Conservation (phyloP, 192 early-diverging fungal genomes). For the Backusella westeae region DNA sequence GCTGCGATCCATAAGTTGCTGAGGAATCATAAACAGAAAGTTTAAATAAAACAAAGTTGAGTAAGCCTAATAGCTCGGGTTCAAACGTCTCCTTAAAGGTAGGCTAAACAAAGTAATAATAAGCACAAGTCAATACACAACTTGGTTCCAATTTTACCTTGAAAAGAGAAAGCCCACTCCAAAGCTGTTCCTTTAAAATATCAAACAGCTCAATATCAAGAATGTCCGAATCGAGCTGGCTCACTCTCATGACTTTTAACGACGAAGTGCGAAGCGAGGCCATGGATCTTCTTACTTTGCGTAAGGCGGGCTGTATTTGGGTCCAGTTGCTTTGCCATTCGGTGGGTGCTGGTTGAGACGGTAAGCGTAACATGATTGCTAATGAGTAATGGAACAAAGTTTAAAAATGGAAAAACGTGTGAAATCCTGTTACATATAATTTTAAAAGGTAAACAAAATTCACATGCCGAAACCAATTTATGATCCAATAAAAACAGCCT, state of each 20-base stretch:
- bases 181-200: constrained; percentile 77
- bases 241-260: constrained; percentile 68
- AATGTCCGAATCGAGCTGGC: constrained; percentile 82
- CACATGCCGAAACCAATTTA: neutral
- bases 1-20: constrained; percentile 77
- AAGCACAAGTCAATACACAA: neutral
- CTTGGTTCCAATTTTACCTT: constrained; percentile 36
- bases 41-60: constrained; percentile 70
- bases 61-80: constrained; percentile 65
- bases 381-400: constrained; percentile 4
- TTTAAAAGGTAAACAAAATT: neutral
- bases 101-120: constrained; percentile 33
- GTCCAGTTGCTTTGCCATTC: constrained; percentile 53
- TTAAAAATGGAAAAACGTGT: constrained; percentile 5
- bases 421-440: neutral
- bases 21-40: constrained; percentile 72
- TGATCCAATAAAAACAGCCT: too few relatives aligned
- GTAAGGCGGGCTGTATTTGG: constrained; percentile 46
- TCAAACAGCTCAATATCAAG: constrained; percentile 75
- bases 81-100: constrained; percentile 61
- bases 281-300: constrained; percentile 46
- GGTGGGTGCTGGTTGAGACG: constrained; percentile 13
- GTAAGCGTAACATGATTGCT: constrained; percentile 10
- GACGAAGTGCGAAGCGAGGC: constrained; percentile 49
- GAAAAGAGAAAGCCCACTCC: constrained; percentile 66